phyloP scores from a whole-genome alignment of 768 basidiomycete genomes.

The Tricholoma sp. region DNA sequence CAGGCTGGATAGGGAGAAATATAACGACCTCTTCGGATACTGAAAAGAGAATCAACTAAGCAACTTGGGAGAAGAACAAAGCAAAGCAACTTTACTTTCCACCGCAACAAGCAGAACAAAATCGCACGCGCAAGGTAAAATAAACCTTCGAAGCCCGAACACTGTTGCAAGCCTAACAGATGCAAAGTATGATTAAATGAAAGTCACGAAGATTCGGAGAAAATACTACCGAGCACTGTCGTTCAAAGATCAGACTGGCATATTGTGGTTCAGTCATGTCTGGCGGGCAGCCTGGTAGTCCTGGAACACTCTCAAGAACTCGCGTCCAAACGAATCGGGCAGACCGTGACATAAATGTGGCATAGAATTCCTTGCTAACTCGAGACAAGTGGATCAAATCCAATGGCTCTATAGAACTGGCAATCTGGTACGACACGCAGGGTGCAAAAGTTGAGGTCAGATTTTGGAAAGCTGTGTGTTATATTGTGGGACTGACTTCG shows the following conservation, averaged over 20 bases:
- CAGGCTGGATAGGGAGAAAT: background rate
- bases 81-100: background rate
- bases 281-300: constrained; percentile 18
- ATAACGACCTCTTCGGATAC: background rate
- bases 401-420: background rate
- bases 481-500: constrained; percentile 14
- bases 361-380: constrained; percentile 2
- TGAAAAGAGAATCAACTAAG: background rate
- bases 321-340: constrained; percentile 2
- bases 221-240: constrained; percentile 13
- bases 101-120: background rate
- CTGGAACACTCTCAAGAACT: constrained; percentile 3
- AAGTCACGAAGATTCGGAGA: background rate
- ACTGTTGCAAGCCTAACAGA: constrained; percentile 5
- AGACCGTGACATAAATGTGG: constrained; percentile 4
- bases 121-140: constrained; percentile 1
- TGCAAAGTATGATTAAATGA: background rate
- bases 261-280: constrained; percentile 24
- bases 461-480: background rate
- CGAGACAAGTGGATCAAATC: constrained; percentile 1
- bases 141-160: constrained; percentile 3
- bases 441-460: background rate
- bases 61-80: background rate
- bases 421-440: background rate
- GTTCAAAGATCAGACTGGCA: constrained; percentile 16